Conservation (phyloP, 2,329 filamentous ascomycete species). For the Fusarium nematophilum region DNA sequence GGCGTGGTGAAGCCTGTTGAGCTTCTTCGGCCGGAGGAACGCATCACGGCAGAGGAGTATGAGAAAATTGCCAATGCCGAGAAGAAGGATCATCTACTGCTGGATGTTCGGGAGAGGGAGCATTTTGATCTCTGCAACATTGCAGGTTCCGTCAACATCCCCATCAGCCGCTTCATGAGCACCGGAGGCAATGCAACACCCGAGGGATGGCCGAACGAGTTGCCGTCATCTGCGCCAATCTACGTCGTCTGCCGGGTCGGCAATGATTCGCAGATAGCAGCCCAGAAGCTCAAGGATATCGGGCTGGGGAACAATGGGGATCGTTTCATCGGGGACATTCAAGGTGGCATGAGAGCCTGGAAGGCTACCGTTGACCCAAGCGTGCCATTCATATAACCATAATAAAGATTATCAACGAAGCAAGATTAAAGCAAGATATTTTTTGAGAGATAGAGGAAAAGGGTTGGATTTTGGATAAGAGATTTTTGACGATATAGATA, state of each 20-base stretch:
- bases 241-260: conserved; percentile 80
- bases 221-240: conserved; percentile 64
- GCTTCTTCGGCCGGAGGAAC: conserved; percentile 70
- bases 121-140: conserved; percentile 86
- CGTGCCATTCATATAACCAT: conserved; percentile 62
- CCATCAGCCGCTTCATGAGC: conserved; percentile 65
- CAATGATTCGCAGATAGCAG: conserved; percentile 81
- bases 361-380: conserved; percentile 72
- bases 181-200: conserved; percentile 51
- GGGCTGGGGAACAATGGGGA: conserved; percentile 63
- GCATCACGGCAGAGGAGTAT: conserved; percentile 75
- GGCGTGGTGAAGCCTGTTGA: conserved; percentile 68
- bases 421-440: too few relatives aligned
- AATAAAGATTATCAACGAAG: conserved; percentile 8
- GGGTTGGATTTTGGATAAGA: conserved; percentile 37
- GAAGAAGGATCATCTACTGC: conserved; percentile 63
- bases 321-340: conserved; percentile 76
- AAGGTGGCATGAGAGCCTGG: conserved; percentile 79
- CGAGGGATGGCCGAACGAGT: conserved; percentile 53
- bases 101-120: conserved; percentile 87
- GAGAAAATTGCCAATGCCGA: conserved; percentile 43
- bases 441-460: too few relatives aligned
- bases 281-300: conserved; percentile 72
- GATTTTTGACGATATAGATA: conserved; percentile 45
- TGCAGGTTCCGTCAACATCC: conserved; percentile 79